Conservation (phyloP, 108 stramenopile genomes). For the Pseudonitzschia multiseries region DNA sequence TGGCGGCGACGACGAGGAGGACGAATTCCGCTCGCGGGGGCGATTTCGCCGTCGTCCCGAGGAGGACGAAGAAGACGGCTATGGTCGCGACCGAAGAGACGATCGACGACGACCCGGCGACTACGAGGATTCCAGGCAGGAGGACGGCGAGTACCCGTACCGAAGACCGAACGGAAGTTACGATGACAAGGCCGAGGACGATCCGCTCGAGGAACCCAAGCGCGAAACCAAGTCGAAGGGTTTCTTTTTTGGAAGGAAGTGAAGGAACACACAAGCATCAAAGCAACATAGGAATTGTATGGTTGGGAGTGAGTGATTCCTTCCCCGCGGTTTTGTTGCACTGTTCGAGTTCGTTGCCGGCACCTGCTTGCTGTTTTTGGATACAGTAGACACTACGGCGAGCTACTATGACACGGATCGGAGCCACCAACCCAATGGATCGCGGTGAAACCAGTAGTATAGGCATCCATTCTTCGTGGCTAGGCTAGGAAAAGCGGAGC, state of each 20-base stretch:
- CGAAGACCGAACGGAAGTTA: not conserved
- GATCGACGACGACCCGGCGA: not conserved
- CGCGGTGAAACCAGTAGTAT: too few relatives aligned
- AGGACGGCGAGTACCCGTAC: not conserved
- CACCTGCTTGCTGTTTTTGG: too few relatives aligned
- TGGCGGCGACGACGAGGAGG: not conserved
- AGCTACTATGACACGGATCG: too few relatives aligned
- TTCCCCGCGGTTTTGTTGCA: not conserved
- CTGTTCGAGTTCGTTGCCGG: too few relatives aligned
- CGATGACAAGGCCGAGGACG: not conserved
- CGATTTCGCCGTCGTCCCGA: not conserved
- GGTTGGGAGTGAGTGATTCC: too few relatives aligned
- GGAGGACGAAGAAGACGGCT: not conserved
- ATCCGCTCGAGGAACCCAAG: not conserved
- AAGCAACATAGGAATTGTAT: too few relatives aligned
- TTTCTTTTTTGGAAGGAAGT: constrained; percentile 1
- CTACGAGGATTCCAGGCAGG: too few relatives aligned
- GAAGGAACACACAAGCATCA: not conserved
- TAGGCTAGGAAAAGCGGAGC: too few relatives aligned
- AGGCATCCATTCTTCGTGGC: too few relatives aligned
- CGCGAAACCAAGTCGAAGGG: constrained; percentile 5
- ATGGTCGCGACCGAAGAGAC: not conserved
- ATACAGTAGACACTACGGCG: too few relatives aligned
- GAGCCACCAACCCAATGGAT: too few relatives aligned
- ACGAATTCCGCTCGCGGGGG: not conserved